These are phyloP conservation scores for Xenoacremonium recifei DNA, from an alignment of 2,329 filamentous ascomycete species.

Conservation along the genomic window DNA sequence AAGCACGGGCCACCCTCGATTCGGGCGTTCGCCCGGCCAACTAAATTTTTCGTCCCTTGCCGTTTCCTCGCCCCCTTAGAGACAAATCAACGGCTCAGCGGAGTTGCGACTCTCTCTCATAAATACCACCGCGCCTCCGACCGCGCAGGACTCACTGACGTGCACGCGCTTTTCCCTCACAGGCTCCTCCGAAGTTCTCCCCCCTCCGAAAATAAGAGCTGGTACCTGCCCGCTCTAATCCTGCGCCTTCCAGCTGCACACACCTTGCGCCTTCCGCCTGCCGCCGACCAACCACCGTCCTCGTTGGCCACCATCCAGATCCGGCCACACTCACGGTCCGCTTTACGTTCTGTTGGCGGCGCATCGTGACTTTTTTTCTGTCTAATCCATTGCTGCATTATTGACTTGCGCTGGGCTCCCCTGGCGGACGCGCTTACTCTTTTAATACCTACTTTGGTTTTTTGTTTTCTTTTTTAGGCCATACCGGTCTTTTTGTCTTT, in stretches of 20 bases:
- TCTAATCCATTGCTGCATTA: too few species aligned
- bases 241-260: constrained; percentile 8
- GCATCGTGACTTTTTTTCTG: too few species aligned
- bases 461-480: too few species aligned
- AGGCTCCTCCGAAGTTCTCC: constrained; percentile 27
- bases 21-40: constrained; percentile 26
- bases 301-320: too few species aligned
- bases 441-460: too few species aligned
- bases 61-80: constrained; percentile 37
- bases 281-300: background rate
- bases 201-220: constrained; percentile 2
- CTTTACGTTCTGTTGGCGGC: too few species aligned
- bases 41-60: constrained; percentile 34
- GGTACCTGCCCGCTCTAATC: background rate
- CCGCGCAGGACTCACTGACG: constrained; percentile 43
- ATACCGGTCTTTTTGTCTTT: too few species aligned
- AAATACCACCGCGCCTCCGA: constrained; percentile 46
- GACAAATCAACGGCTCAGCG: constrained; percentile 34
- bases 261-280: constrained; percentile 1
- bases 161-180: constrained; percentile 46
- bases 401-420: too few species aligned
- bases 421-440: too few species aligned
- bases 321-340: constrained; percentile 16
- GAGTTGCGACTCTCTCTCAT: constrained; percentile 40
- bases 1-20: constrained; percentile 11